Conservation (phyloP, 768 basidiomycete species). For the Termitomyces sp. region DNA sequence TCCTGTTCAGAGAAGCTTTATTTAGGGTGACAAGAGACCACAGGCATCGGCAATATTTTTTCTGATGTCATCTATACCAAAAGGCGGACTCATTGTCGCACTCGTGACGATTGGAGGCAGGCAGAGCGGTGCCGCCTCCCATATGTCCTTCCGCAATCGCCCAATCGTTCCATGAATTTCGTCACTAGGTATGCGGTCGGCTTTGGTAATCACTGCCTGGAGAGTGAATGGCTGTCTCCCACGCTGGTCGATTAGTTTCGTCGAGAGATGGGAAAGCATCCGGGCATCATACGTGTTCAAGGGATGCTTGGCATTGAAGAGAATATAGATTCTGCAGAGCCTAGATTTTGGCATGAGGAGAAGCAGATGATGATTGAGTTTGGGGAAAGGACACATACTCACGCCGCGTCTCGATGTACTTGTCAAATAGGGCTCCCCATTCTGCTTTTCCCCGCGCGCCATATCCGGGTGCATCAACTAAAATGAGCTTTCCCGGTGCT, state of each 20-base stretch:
- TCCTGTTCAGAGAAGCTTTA: background rate
- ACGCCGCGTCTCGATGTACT: constrained; percentile 56
- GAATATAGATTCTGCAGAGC: constrained; percentile 64
- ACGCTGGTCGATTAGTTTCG: constrained; percentile 32
- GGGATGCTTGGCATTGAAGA: constrained; percentile 67
- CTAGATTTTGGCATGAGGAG: constrained; percentile 29
- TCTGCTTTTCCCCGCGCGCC: constrained; percentile 68
- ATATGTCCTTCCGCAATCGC: constrained; percentile 47
- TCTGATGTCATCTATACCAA: constrained; percentile 57
- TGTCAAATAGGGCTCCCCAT: constrained; percentile 70
- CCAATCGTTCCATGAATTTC: constrained; percentile 32
- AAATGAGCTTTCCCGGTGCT: constrained; percentile 52
- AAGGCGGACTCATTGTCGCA: constrained; percentile 39
- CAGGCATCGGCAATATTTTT: constrained; percentile 60
- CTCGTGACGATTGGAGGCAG: constrained; percentile 63
- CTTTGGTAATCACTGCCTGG: constrained; percentile 73
- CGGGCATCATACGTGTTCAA: constrained; percentile 50
- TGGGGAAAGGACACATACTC: constrained; percentile 41
- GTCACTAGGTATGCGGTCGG: constrained; percentile 43
- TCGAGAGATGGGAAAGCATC: constrained; percentile 58
- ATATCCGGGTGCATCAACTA: constrained; percentile 84
- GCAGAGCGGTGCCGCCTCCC: constrained; percentile 54
- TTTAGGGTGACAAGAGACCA: constrained; percentile 24
- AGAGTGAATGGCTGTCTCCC: constrained; percentile 49
- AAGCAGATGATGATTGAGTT: background rate